phyloP scores from a whole-genome alignment of 768 basidiomycete species.

The Naganishia antarctica region DNA sequence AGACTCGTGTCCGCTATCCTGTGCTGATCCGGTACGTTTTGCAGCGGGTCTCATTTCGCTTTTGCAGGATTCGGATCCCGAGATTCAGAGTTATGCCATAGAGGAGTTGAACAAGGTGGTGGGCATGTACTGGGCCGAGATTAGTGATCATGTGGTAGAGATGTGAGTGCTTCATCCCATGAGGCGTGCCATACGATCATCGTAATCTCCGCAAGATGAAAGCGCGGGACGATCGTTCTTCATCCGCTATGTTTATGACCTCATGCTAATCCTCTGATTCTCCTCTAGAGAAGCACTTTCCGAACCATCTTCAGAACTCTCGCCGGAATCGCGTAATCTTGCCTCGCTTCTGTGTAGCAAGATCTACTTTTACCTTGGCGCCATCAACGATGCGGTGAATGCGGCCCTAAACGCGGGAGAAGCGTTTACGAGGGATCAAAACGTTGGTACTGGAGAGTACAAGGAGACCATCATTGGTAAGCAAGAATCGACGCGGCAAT shows the following conservation, averaged over 20 bases:
- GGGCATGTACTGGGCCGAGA: conserved; percentile 96
- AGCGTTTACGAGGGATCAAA: conserved; percentile 63
- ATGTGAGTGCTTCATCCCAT: conserved; percentile 76
- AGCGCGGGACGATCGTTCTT: no score
- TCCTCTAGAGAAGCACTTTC: conserved; percentile 76
- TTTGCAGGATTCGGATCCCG: conserved; percentile 71
- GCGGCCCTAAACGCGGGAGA: conserved; percentile 87
- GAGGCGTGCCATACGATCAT: no score
- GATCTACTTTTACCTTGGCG: conserved; percentile 93
- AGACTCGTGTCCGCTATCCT: neutral
- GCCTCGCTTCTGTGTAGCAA: conserved; percentile 95
- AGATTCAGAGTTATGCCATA: conserved; percentile 88
- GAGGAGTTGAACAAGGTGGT: conserved; percentile 74
- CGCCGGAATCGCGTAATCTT: conserved; percentile 66
- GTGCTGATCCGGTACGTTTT: conserved; percentile 50
- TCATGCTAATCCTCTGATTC: neutral
- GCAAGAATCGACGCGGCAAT: neutral
- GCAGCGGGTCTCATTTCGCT: conserved; percentile 81
- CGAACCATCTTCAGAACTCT: conserved; percentile 67
- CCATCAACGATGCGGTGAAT: conserved; percentile 89
- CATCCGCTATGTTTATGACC: no score
- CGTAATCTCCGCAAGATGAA: no score
- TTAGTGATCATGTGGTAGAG: conserved; percentile 82
- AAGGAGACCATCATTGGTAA: conserved; percentile 78
- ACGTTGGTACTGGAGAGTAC: conserved; percentile 66